Base-by-base conservation (phyloP, 2,329 filamentous ascomycete species). In the Alternaria panax region DNA sequence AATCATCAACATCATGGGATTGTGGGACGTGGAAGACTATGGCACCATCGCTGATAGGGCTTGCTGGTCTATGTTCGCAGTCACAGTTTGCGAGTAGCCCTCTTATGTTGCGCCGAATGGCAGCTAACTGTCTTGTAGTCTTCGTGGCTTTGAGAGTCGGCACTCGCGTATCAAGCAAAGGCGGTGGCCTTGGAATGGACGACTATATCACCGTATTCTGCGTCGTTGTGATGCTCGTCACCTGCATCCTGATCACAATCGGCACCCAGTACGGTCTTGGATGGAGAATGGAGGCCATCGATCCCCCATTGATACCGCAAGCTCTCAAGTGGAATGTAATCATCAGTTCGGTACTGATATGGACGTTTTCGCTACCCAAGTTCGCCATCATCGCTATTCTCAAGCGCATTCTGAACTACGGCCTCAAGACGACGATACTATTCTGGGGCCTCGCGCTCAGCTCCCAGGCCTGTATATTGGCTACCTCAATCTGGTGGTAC, bases 301-400 rank as follows among this genome's bases (percentile, higher is more conserved):
- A 42, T 41, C 36, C 36, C 18, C 14, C 14, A 0, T 52, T 52
- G 34, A 52, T 52, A 52, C 50, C 50, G 36, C 50, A 24, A 52
- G 50, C 50, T 25, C 50, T 52, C 36, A 52, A 52, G 50, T 52
- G 50, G 50, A 52, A 52, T 42, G 34, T 30, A 14, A 52, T 42
- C 36, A 52, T 52, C 50, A 52, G 50, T 42, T 52, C 34, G n/a
- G 50, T 42, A 42, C 50, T 52, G 34, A 52, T 52, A 32, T 52
- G 50, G 50, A 42, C 50, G 18, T 52, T 52, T 52, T 41, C 50
- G 50, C 36, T 52, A 52, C 36, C 50, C 36, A 52, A 52, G 36
- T 52, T 52, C 18, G 50, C 50, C 34, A 52, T 52, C n/a, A 52
- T 52, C 50, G 50, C 50, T 42, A 52, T 52, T 25, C 50, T 52